Percentiles rank a stretch among this genome's conserved stretches.
phyloP scores from a whole-genome alignment of 371 early-diverging fungal species.

The Mortierella sp. region DNA sequence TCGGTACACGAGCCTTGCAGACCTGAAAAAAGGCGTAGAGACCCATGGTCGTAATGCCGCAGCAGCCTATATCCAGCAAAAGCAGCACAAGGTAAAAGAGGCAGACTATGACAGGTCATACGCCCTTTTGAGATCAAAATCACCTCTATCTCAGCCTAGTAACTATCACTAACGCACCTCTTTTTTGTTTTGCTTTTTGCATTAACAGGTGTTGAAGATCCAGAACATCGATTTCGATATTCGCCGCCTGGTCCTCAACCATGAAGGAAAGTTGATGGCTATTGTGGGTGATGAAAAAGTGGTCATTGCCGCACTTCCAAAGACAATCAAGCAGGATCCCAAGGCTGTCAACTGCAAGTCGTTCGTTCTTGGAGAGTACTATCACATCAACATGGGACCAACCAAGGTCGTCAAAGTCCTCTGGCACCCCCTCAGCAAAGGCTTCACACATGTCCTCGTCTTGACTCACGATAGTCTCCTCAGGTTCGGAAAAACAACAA shows the following conservation, averaged over 20 bases:
- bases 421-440: slow-evolving; percentile 53
- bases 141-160: background rate
- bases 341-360: slow-evolving; percentile 41
- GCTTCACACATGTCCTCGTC: slow-evolving; percentile 42
- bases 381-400: slow-evolving; percentile 51
- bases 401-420: slow-evolving; percentile 47
- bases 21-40: slow-evolving; percentile 45
- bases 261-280: slow-evolving; percentile 45
- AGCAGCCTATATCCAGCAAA: slow-evolving; percentile 26
- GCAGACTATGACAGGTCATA: background rate
- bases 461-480: slow-evolving; percentile 41
- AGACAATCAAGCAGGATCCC: slow-evolving; percentile 21
- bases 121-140: background rate
- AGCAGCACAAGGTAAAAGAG: slow-evolving; percentile 41
- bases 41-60: slow-evolving; percentile 28
- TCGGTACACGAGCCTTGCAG: slow-evolving; percentile 34
- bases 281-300: slow-evolving; percentile 51
- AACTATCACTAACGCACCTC: background rate
- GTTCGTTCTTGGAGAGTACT: slow-evolving; percentile 41
- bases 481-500: slow-evolving; percentile 20
- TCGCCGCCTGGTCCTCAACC: slow-evolving; percentile 43
- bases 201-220: slow-evolving; percentile 22
- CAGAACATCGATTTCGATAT: slow-evolving; percentile 49
- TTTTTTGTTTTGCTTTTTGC: background rate
- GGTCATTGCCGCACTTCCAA: slow-evolving; percentile 38